Evolutionary conservation across 192 early-diverging fungal species (phyloP).

Genomic region (Neocallimastix lanati): DNA sequence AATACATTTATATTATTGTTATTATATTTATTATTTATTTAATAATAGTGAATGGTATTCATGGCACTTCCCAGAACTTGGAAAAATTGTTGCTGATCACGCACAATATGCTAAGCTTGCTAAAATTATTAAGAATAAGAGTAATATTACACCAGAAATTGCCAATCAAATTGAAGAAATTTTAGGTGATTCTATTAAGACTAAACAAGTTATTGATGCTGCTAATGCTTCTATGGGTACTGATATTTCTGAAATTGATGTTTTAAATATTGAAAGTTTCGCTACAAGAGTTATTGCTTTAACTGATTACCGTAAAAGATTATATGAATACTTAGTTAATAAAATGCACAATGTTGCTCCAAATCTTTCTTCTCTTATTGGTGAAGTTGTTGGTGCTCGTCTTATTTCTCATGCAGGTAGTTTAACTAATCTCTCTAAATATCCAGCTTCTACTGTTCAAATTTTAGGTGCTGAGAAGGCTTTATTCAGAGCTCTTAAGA

Average conservation of each 20-base stretch:
- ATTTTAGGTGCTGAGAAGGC: conserved; percentile 98
- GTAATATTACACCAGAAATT: conserved; percentile 51
- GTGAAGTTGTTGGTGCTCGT: conserved; percentile 91
- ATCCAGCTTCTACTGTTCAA: conserved; percentile 92
- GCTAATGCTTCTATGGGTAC: conserved; percentile 94
- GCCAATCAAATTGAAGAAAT: conserved; percentile 63
- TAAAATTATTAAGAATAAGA: conserved; percentile 86
- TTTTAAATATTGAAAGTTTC: conserved; percentile 88
- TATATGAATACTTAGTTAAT: conserved; percentile 77
- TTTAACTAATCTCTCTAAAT: conserved; percentile 91
- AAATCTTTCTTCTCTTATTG: conserved; percentile 85
- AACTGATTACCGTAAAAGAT: conserved; percentile 79
- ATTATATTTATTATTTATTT: not conserved
- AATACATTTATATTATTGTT: not conserved
- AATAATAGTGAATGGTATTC: conserved; percentile 86
- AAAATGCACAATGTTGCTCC: conserved; percentile 96
- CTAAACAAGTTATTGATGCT: conserved; percentile 80
- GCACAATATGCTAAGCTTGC: conserved; percentile 75
- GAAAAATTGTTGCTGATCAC: conserved; percentile 90
- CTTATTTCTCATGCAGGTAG: conserved; percentile 92
- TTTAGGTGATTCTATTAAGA: conserved; percentile 56
- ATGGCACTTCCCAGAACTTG: conserved; percentile 98
- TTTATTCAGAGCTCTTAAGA: conserved; percentile 90
- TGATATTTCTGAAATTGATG: conserved; percentile 86
- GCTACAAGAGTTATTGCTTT: conserved; percentile 77